Evolutionary conservation across 208 protist species (phyloP).

Genomic region (Naegleria lovaniensis): DNA sequence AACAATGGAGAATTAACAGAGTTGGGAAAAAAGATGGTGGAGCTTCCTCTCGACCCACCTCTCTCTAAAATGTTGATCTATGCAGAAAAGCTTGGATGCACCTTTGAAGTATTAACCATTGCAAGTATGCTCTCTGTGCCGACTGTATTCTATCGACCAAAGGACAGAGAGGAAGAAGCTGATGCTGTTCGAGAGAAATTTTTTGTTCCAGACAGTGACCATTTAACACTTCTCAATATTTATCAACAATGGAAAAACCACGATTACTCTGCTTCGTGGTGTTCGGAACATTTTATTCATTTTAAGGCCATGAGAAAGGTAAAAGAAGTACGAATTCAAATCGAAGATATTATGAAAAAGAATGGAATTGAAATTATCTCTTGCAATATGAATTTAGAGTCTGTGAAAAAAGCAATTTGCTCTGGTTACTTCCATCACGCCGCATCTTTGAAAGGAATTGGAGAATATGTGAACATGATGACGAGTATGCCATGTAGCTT

Average conservation of each 20-base stretch:
- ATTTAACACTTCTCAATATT: slow-evolving; percentile 97
- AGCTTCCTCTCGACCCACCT: slow-evolving; percentile 95
- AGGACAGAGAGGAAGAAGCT: slow-evolving; percentile 59
- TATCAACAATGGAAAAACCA: slow-evolving; percentile 90
- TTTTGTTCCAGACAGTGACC: slow-evolving; percentile 92
- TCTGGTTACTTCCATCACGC: slow-evolving; percentile 91
- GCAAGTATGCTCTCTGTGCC: slow-evolving; percentile 92
- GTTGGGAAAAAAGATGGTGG: slow-evolving; percentile 86
- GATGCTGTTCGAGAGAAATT: slow-evolving; percentile 87
- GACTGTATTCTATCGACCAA: slow-evolving; percentile 27
- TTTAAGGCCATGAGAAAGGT: slow-evolving; percentile 74
- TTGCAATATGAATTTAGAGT: slow-evolving; percentile 65
- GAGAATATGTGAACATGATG: slow-evolving; percentile 94
- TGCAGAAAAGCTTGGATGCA: slow-evolving; percentile 60
- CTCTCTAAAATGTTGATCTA: slow-evolving; percentile 91
- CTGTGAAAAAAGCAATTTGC: slow-evolving; percentile 86
- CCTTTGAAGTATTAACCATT: slow-evolving; percentile 78
- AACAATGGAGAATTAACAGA: slow-evolving; percentile 85
- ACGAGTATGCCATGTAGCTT: slow-evolving; percentile 74
- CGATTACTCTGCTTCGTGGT: slow-evolving; percentile 81
- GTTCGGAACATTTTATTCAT: slow-evolving; percentile 92
- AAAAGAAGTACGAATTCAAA: slow-evolving; percentile 87
- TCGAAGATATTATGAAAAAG: slow-evolving; percentile 87
- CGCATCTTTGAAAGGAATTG: slow-evolving; percentile 84
- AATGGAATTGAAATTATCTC: slow-evolving; percentile 48